phyloP scores from a whole-genome alignment of 2,329 filamentous ascomycete species.

The Xylariaceae sp. region DNA sequence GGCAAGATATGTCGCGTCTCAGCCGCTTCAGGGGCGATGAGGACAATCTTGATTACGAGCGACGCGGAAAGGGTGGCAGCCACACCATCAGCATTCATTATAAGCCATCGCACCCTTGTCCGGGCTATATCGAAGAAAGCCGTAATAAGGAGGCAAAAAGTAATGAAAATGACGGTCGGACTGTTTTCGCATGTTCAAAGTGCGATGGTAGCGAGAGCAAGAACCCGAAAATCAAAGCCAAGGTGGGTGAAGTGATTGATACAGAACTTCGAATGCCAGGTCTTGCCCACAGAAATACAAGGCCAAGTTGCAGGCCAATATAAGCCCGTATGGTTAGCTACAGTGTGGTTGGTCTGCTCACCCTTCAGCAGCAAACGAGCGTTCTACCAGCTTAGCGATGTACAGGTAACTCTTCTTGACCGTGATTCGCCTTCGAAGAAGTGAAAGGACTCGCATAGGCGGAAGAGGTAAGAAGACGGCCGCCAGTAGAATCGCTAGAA shows the following conservation, averaged over 20 bases:
- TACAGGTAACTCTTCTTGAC: conserved; percentile 7
- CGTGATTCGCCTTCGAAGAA: conserved; percentile 12
- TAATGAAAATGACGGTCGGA: conserved; percentile 20
- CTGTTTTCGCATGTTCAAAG: conserved; percentile 15
- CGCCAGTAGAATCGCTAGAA: conserved; percentile 17
- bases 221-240: conserved; percentile 16
- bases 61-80: conserved; percentile 15
- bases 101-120: conserved; percentile 19
- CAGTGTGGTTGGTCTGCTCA: not conserved
- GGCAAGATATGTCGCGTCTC: conserved; percentile 10
- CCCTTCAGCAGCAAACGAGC: not conserved
- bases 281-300: conserved; percentile 12
- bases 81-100: not conserved
- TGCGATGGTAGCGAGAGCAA: conserved; percentile 14
- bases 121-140: conserved; percentile 11
- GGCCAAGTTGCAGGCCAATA: conserved; percentile 12
- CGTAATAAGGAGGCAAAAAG: conserved; percentile 10
- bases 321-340: conserved; percentile 13
- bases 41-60: conserved; percentile 6
- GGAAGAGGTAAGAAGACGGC: conserved; percentile 14
- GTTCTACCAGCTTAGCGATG: conserved; percentile 18
- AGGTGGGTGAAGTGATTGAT: conserved; percentile 13
- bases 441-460: conserved; percentile 13
- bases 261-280: conserved; percentile 8
- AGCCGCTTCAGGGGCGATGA: conserved; percentile 12